These are phyloP conservation scores for Fennellomyces sp. DNA, from an alignment of 371 early-diverging fungal species.

Conservation along the genomic window DNA sequence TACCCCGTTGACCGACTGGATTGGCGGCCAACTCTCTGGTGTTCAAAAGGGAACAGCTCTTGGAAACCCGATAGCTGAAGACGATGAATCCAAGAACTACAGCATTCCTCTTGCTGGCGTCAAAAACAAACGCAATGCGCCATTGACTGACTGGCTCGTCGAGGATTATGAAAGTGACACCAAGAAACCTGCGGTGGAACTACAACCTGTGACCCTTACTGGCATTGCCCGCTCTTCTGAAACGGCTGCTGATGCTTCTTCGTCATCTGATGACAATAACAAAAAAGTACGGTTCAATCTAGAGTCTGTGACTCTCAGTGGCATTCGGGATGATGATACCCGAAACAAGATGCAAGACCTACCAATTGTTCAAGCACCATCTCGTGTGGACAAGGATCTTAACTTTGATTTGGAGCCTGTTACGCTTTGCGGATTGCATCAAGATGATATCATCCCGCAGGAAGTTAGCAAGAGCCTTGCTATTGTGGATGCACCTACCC, in stretches of 20 bases:
- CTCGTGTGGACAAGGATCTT: background rate
- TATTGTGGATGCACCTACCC: background rate
- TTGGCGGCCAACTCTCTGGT: constrained; percentile 4
- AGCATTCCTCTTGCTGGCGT: background rate
- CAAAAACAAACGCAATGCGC: background rate
- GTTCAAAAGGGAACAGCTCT: background rate
- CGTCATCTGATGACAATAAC: background rate
- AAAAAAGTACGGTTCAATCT: background rate
- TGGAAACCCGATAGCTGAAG: background rate
- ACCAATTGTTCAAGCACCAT: constrained; percentile 1
- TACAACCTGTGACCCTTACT: background rate
- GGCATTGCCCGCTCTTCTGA: background rate
- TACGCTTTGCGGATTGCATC: background rate
- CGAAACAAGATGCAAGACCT: background rate
- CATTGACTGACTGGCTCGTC: background rate
- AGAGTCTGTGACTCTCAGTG: background rate
- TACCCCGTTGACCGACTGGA: constrained; percentile 8
- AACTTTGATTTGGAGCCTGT: background rate
- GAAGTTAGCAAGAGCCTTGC: background rate
- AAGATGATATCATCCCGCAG: background rate
- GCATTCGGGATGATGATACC: background rate
- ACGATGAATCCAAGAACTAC: background rate
- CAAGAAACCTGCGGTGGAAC: background rate
- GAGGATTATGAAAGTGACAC: background rate
- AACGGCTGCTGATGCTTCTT: background rate